A percentile compares a stretch with the other conserved stretches of the same genome.
Conservation (phyloP, 2,329 filamentous ascomycete species). For the Aureobasidium sp. region DNA sequence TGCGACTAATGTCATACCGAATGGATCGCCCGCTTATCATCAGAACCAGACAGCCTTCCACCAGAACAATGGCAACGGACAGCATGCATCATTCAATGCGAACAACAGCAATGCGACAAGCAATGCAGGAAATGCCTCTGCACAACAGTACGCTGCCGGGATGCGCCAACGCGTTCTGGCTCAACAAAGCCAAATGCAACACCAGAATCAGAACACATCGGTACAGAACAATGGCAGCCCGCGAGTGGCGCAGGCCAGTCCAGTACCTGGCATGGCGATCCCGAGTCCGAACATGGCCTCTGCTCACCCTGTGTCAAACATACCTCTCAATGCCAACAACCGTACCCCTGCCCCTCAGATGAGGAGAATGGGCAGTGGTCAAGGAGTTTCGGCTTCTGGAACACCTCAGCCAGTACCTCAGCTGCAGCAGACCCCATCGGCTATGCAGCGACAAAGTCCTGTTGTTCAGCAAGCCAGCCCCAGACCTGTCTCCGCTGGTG, state of each 20-base stretch:
- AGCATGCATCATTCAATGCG: not conserved
- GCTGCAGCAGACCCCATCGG: conserved; percentile 12
- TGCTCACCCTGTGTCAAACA: conserved; percentile 10
- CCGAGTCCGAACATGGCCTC: conserved; percentile 21
- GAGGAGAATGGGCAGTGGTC: conserved; percentile 23
- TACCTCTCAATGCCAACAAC: conserved; percentile 15
- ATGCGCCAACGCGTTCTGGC: conserved; percentile 23
- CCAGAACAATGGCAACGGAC: conserved; percentile 12
- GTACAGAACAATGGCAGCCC: conserved; percentile 20
- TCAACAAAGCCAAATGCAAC: conserved; percentile 15
- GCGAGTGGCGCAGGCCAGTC: conserved; percentile 13
- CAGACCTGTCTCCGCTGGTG: conserved; percentile 23
- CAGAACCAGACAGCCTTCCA: conserved; percentile 15
- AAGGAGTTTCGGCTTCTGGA: conserved; percentile 6
- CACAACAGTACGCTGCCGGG: conserved; percentile 22
- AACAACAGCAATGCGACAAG: conserved; percentile 13
- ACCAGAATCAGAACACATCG: not conserved
- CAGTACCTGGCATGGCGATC: conserved; percentile 16
- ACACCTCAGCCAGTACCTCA: conserved; percentile 9
- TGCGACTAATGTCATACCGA: not conserved
- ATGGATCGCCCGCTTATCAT: conserved; percentile 10
- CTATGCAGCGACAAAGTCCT: conserved; percentile 25
- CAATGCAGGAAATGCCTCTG: conserved; percentile 13
- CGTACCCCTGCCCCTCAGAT: conserved; percentile 25
- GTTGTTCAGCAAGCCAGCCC: conserved; percentile 23